A percentile compares a stretch with the other conserved stretches of the same genome.
Evolutionary conservation across 768 basidiomycete species (phyloP).

Genomic region (Pluteus cervinus): DNA sequence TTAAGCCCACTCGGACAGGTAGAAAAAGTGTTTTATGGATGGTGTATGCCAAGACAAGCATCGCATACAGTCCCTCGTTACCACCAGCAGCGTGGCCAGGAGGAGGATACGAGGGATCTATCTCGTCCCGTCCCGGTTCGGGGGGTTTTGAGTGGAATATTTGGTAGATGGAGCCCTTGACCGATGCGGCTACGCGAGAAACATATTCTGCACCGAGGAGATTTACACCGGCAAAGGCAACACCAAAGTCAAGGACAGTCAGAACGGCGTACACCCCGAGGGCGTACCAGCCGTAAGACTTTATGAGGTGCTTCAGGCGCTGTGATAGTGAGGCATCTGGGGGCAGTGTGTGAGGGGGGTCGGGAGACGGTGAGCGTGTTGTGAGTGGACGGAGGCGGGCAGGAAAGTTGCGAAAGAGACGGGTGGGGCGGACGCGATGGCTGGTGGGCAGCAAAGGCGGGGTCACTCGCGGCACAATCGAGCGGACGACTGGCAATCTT

Average conservation of each 20-base stretch:
- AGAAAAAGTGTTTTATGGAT: conserved; percentile 94
- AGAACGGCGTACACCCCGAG: conserved; percentile 82
- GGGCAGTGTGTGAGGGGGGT: conserved; percentile 27
- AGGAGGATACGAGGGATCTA: conserved; percentile 37
- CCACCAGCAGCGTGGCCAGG: conserved; percentile 25
- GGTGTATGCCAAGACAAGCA: conserved; percentile 88
- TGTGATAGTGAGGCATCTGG: conserved; percentile 56
- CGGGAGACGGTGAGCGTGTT: conserved; percentile 8
- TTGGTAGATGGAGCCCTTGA: conserved; percentile 41
- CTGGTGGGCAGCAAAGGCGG: conserved; percentile 7
- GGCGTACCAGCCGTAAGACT: conserved; percentile 94
- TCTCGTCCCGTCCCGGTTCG: conserved; percentile 65
- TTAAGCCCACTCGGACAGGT: conserved; percentile 84
- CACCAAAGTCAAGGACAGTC: conserved; percentile 70
- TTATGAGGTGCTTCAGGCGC: conserved; percentile 76
- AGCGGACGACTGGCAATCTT: background rate
- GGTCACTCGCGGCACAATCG: background rate
- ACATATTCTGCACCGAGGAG: conserved; percentile 90
- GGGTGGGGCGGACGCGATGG: conserved; percentile 4
- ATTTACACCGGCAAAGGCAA: conserved; percentile 81
- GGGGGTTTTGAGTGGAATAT: conserved; percentile 47
- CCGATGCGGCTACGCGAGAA: conserved; percentile 51
- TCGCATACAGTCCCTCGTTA: conserved; percentile 81
- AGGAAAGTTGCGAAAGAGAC: conserved; percentile 7
- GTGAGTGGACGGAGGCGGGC: conserved; percentile 5